A percentile compares a stretch with the other conserved stretches of the same genome.
Evolutionary conservation across 441 rosid species (phyloP).

Genomic region (Erodium texanum): DNA sequence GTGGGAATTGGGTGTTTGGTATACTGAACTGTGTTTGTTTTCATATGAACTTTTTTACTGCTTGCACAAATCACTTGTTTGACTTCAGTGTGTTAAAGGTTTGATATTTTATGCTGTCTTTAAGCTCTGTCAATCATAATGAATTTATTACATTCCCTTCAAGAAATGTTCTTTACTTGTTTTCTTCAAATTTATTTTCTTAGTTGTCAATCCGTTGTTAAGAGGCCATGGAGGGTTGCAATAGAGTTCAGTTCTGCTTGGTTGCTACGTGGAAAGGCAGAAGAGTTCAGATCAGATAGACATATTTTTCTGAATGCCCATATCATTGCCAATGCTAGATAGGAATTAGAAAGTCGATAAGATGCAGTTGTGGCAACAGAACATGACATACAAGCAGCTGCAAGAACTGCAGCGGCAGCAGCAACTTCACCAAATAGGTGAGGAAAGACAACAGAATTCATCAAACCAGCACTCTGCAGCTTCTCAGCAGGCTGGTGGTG

Average conservation of each 20-base stretch:
- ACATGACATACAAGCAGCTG: constrained; percentile 43
- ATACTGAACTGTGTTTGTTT: background rate
- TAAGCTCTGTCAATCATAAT: background rate
- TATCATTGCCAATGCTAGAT: background rate
- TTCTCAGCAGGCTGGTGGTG: constrained; percentile 25
- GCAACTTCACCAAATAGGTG: constrained; percentile 34
- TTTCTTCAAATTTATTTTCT: background rate
- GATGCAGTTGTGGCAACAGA: constrained; percentile 49
- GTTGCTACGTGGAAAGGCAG: background rate
- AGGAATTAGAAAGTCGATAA: constrained; percentile 21
- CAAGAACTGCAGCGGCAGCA: constrained; percentile 51
- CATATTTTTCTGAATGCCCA: background rate
- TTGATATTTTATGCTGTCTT: background rate
- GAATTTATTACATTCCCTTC: background rate
- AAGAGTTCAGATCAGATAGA: background rate
- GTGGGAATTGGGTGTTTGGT: constrained; percentile 2
- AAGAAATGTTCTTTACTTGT: constrained; percentile 1
- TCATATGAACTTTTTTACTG: background rate
- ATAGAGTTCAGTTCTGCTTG: background rate
- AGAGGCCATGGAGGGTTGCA: background rate
- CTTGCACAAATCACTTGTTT: background rate
- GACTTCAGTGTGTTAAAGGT: background rate
- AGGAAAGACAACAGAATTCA: constrained; percentile 36
- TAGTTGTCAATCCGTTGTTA: background rate
- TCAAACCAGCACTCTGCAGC: constrained; percentile 29